Percentiles rank a stretch among this genome's conserved stretches.
Evolutionary conservation across 2,329 filamentous ascomycete genomes (phyloP).

Genomic region (Neopestalotiopsis clavispora): DNA sequence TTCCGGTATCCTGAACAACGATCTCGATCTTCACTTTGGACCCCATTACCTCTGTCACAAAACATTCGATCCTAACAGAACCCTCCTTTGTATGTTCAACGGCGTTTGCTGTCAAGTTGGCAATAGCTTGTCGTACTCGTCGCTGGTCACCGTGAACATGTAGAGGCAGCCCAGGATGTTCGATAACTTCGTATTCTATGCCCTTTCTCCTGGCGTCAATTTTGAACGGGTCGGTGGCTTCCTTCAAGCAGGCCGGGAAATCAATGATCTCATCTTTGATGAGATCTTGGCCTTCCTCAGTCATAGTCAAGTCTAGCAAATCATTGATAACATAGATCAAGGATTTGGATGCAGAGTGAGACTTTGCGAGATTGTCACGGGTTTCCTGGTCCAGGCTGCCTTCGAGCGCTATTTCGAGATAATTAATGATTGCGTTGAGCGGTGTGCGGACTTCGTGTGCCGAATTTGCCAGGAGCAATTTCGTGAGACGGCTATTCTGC

Average conservation of each 20-base stretch:
- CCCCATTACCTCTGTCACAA: slow-evolving; percentile 59
- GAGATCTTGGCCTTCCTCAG: slow-evolving; percentile 79
- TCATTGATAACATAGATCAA: slow-evolving; percentile 95
- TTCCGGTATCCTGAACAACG: slow-evolving; percentile 75
- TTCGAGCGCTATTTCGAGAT: slow-evolving; percentile 88
- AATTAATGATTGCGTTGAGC: slow-evolving; percentile 93
- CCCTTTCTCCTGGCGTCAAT: slow-evolving; percentile 78
- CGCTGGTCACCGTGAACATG: slow-evolving; percentile 80
- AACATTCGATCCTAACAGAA: slow-evolving; percentile 72
- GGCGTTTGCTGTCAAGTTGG: slow-evolving; percentile 84
- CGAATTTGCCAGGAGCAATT: slow-evolving; percentile 81
- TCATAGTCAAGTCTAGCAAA: slow-evolving; percentile 84
- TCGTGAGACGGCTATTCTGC: slow-evolving; percentile 81
- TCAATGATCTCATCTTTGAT: slow-evolving; percentile 84
- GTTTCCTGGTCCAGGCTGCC: slow-evolving; percentile 80
- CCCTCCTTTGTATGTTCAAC: slow-evolving; percentile 77
- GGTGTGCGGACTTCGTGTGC: slow-evolving; percentile 92
- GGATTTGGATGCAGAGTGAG: slow-evolving; percentile 90
- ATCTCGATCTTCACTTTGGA: slow-evolving; percentile 73
- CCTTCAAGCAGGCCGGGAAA: slow-evolving; percentile 70
- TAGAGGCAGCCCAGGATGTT: slow-evolving; percentile 71
- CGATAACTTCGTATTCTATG: slow-evolving; percentile 70
- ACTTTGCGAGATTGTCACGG: slow-evolving; percentile 80
- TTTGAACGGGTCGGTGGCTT: slow-evolving; percentile 76
- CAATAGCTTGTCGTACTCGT: slow-evolving; percentile 80